Evolutionary conservation across 352 stramenopile genomes (phyloP), one percentile per base, ranked within the genome.

Genomic region (Phytophthora sansomeana): DNA sequence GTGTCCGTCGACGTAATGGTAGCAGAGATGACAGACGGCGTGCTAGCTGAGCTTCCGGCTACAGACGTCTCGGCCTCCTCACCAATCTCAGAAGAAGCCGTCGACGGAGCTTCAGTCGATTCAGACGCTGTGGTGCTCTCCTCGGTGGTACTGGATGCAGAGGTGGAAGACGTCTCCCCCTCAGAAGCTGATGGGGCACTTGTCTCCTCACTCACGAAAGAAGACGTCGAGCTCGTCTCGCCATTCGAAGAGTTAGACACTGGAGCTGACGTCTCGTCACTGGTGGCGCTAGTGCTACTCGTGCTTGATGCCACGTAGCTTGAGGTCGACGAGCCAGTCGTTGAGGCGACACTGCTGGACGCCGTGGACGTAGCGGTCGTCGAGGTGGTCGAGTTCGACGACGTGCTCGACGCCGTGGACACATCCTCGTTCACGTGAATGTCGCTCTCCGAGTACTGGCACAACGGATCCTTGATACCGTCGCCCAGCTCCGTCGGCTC

Each of bases 401-500:
- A 67, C 5, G 59, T 67, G 24, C 36, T 66, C 8, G 55, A 47
- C 1, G 63, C 49, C 17, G 63, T 66, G 35, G 55, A 67, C 13
- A 67, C 56, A 5, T 71, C 63, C 29, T 36, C 56, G 19, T 72
- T 72, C 26, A 76, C 30, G 42, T 70, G 58, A n/a, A 77, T 68
- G 49, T 77, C 69, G 24, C 63, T 76, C 53, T 76, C 68, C 6
- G 68, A 60, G 57, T 76, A 76, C 36, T 76, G 63, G 28, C 69
- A 77, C 38, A 77, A 30, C 13, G 63, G 63, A n/a, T 66, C 51
- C 41, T 71, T 74, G 49, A 72, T 71, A 6, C 75, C 75, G 8
- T 75, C 68, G n/a, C 75, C 75, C 2, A 83, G 44, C 33, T 78
- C 65, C 24, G 56, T 72, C 6, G 65, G 68, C 42, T 83, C 72